Evolutionary conservation across 768 basidiomycete species (phyloP).

Genomic region (Russula sp.): DNA sequence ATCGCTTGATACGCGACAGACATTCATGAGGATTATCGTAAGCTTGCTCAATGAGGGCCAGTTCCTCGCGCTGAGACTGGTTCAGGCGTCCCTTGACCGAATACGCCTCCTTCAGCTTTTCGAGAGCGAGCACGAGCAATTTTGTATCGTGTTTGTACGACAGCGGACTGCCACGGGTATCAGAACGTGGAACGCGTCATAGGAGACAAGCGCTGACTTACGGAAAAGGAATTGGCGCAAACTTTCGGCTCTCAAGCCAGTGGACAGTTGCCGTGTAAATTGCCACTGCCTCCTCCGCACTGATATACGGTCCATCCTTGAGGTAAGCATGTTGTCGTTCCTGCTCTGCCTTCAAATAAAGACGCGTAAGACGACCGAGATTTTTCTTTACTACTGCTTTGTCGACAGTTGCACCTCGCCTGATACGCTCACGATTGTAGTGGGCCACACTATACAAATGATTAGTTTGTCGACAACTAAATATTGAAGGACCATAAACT

Average conservation of each 20-base stretch:
- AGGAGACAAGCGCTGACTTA: slow-evolving; percentile 36
- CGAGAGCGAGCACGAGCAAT: slow-evolving; percentile 89
- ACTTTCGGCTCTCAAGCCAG: slow-evolving; percentile 97
- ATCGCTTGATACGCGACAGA: slow-evolving; percentile 94
- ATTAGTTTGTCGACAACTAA: slow-evolving; percentile 2
- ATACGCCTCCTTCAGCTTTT: slow-evolving; percentile 98
- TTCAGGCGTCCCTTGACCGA: slow-evolving; percentile 96
- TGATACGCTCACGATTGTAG: slow-evolving; percentile 96
- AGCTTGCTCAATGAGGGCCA: slow-evolving; percentile 96
- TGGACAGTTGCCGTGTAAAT: slow-evolving; percentile 98
- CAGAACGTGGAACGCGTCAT: not conserved
- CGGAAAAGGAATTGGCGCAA: slow-evolving; percentile 99
- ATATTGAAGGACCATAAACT: slow-evolving; percentile 26
- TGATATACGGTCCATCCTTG: slow-evolving; percentile 99
- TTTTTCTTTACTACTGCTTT: slow-evolving; percentile 99
- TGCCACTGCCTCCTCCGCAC: slow-evolving; percentile 96
- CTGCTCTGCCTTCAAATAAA: slow-evolving; percentile 98
- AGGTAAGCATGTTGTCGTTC: slow-evolving; percentile 98
- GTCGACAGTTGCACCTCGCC: slow-evolving; percentile 93
- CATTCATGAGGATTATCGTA: slow-evolving; percentile 99
- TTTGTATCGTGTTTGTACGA: slow-evolving; percentile 99
- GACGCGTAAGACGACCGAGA: slow-evolving; percentile 90
- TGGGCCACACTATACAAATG: slow-evolving; percentile 65
- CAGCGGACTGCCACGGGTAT: slow-evolving; percentile 50
- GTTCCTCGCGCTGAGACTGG: slow-evolving; percentile 95